phyloP scores from a whole-genome alignment of 148 eudicot species.

The Salicornia ramosissima region DNA sequence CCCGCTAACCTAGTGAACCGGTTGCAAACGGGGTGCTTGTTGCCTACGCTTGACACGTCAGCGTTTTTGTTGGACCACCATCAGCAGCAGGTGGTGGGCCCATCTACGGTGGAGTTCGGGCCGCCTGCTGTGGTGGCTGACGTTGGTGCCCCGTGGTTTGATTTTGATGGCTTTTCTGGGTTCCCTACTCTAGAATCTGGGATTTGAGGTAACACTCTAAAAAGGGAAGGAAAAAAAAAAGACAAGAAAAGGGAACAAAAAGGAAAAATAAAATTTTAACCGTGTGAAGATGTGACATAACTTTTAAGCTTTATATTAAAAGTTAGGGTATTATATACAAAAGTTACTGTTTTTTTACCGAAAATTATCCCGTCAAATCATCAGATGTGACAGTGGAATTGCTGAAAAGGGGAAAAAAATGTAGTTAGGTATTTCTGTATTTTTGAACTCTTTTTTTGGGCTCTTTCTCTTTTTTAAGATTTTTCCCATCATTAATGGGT shows the following conservation, averaged over 20 bases:
- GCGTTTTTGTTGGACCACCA: constrained; percentile 50
- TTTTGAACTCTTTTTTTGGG: background rate
- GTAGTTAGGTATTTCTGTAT: constrained; percentile 11
- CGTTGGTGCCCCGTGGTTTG: constrained; percentile 32
- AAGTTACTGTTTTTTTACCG: too few relatives aligned
- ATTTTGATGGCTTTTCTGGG: constrained; percentile 51
- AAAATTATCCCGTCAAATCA: too few relatives aligned
- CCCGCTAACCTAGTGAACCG: constrained; percentile 18
- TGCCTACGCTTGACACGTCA: constrained; percentile 81
- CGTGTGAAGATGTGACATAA: too few relatives aligned
- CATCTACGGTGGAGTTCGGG: constrained; percentile 13
- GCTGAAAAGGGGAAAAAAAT: constrained; percentile 20
- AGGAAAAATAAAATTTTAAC: constrained; percentile 27
- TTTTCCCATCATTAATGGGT: background rate
- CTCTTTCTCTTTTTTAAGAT: background rate
- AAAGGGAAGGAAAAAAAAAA: background rate
- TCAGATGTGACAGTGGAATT: too few relatives aligned
- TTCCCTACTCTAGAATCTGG: constrained; percentile 87
- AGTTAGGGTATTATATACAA: too few relatives aligned
- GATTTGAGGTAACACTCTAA: constrained; percentile 12
- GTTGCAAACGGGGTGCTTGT: constrained; percentile 34
- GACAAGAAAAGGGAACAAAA: background rate
- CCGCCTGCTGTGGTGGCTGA: constrained; percentile 22
- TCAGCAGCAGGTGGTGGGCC: constrained; percentile 26
- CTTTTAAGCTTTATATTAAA: too few relatives aligned